Base-by-base conservation (phyloP, 225 moss, liverwort and hornwort species). In the Climacium dendroides region DNA sequence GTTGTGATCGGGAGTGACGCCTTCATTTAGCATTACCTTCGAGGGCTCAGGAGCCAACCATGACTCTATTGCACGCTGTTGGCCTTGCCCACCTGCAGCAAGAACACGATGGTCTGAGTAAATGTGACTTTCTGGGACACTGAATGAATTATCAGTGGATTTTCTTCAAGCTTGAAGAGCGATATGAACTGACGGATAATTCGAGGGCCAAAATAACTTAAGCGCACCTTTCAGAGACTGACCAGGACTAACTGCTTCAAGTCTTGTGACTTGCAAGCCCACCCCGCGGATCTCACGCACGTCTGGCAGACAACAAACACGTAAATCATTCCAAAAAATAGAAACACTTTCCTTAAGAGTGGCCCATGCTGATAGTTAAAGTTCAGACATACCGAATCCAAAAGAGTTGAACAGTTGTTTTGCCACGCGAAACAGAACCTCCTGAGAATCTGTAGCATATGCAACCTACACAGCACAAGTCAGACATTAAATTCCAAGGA, bases 211-310 rank as follows among this genome's bases (percentile, higher is more conserved):
- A 80, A 64, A 30, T 64, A 69, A 85, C 35, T 74, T 29, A 23
- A 84, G 34, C 62, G 71, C 93, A 94, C 97, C 96, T 96, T 93
- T 88, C 82, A 90, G 88, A 82, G 89, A 89, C 78, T 91, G 90
- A 55, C 87, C 92, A 86, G 89, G 73, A 75, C 71, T 85, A 77
- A 83, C 91, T 76, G 92, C 87, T 88, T 96, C 95, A 86, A 99
- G 93, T 89, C 94, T 94, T 63, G 99, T 94, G 67, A 97, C 95
- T 92, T 99, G 99, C 90, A 99, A 95, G 79, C 99, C 99, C 43
- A 99, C 94, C 53, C 99, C 99, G 66, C 97, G 96, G 85, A 99
- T 95, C 26, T 99, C 99, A 88, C 91, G 89, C 53, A 95, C 95
- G 84, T 99, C 97, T 99, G 95, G 87, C 71, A 71, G 69, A 85